Evolutionary conservation across 192 early-diverging fungal species (phyloP).

Genomic region (Linnemannia hyalina): DNA sequence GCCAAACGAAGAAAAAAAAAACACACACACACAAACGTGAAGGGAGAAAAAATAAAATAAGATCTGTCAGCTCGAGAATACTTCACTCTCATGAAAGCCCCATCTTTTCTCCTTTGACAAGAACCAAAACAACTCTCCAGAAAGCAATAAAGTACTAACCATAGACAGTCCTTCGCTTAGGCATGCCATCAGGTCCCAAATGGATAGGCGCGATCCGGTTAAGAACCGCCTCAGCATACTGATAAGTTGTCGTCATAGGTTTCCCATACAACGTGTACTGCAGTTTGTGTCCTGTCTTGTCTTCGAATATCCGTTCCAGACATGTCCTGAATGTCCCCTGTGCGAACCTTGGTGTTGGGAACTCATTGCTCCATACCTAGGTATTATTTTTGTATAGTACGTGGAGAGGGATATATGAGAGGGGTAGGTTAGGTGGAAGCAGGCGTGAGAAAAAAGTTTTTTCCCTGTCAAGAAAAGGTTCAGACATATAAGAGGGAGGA

Average conservation of each 20-base stretch:
- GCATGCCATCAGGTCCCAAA: not conserved
- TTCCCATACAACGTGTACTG: conserved; percentile 86
- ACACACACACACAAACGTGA: conserved; percentile 54
- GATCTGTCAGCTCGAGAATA: not conserved
- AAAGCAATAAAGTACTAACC: conserved; percentile 1
- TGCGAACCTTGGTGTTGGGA: conserved; percentile 77
- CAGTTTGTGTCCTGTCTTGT: conserved; percentile 62
- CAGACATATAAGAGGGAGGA: not conserved
- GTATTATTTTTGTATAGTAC: conserved; percentile 62
- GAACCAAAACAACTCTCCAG: too few species aligned
- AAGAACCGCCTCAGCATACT: conserved; percentile 72
- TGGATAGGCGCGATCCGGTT: conserved; percentile 42
- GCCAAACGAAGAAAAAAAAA: not conserved
- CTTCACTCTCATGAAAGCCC: too few species aligned
- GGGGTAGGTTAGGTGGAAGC: conserved; percentile 36
- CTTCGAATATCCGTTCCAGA: conserved; percentile 77
- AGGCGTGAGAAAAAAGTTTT: not conserved
- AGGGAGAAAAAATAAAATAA: conserved; percentile 12
- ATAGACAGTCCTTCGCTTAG: conserved; percentile 42
- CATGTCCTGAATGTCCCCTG: conserved; percentile 88
- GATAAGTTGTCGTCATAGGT: conserved; percentile 82
- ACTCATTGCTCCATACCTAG: conserved; percentile 93
- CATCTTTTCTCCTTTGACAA: too few species aligned
- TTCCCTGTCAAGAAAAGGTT: not conserved
- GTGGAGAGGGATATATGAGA: conserved; percentile 67